Conservation (phyloP, 331 rosid species). For the Acacia pycnantha region DNA sequence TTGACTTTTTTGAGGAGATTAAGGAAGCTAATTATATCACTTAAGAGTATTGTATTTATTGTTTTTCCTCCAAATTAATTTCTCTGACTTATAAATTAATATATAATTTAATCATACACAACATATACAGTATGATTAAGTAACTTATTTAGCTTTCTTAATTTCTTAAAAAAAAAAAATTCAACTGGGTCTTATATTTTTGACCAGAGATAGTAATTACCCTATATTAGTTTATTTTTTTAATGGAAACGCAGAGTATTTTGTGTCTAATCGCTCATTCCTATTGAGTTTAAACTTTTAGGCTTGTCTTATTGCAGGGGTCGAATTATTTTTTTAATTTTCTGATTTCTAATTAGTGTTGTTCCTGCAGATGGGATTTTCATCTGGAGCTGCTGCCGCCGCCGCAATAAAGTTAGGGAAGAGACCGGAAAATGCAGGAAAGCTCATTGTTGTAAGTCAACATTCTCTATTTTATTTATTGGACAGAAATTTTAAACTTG, state of each 20-base stretch:
- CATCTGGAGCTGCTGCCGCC: slow-evolving; percentile 87
- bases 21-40: no score
- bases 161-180: no score
- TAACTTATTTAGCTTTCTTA: no score
- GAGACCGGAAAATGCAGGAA: slow-evolving; percentile 70
- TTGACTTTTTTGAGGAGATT: no score
- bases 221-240: background rate
- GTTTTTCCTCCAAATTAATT: no score
- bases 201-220: slow-evolving; percentile 43
- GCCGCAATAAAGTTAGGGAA: slow-evolving; percentile 72
- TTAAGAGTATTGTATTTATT: no score
- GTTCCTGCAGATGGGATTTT: slow-evolving; percentile 63
- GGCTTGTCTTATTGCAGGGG: background rate
- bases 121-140: no score
- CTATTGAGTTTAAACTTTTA: background rate
- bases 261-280: background rate
- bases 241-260: background rate
- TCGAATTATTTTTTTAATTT: background rate
- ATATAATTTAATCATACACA: no score
- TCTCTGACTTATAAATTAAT: no score
- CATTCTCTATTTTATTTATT: background rate
- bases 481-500: no score
- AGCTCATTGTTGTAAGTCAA: slow-evolving; percentile 66
- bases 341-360: background rate
- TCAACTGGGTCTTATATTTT: no score